Evolutionary conservation across 108 stramenopile genomes (phyloP).

Genomic region (Nitzschia putrida): DNA sequence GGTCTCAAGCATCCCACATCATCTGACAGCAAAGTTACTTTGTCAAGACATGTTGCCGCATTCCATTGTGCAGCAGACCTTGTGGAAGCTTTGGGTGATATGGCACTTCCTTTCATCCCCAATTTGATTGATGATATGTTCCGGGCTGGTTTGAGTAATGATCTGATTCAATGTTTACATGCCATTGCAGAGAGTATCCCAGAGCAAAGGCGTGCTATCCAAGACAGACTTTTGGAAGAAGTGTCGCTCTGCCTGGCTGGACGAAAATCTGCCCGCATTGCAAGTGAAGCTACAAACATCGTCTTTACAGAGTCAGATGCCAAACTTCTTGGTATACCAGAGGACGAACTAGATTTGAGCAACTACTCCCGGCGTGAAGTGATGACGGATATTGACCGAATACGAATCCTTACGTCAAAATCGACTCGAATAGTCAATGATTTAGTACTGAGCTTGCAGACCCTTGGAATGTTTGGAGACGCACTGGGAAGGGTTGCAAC

Average conservation of each 20-base stretch:
- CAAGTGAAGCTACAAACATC: constrained; percentile 34
- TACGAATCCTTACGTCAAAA: constrained; percentile 55
- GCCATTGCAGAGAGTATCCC: constrained; percentile 82
- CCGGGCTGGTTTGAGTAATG: constrained; percentile 75
- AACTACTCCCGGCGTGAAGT: background rate
- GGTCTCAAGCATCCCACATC: constrained; percentile 26
- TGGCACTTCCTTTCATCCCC: constrained; percentile 65
- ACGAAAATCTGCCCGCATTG: constrained; percentile 42
- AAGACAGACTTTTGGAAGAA: constrained; percentile 87
- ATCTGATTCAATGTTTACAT: constrained; percentile 86
- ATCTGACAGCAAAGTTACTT: constrained; percentile 13
- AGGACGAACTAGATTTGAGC: background rate
- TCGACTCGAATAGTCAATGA: constrained; percentile 54
- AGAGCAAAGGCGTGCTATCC: constrained; percentile 58
- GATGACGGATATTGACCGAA: constrained; percentile 1
- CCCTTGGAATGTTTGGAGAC: constrained; percentile 84
- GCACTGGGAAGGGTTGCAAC: constrained; percentile 54
- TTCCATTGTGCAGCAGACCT: constrained; percentile 90
- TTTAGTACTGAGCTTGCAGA: constrained; percentile 81
- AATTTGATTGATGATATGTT: constrained; percentile 91
- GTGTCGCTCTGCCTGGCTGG: constrained; percentile 82
- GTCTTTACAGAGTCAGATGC: background rate
- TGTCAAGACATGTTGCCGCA: constrained; percentile 51
- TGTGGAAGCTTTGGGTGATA: constrained; percentile 83
- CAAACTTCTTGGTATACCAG: background rate